Conservation (phyloP, 1,284 basidiomycete species). For the Cryptococcus sp. region DNA sequence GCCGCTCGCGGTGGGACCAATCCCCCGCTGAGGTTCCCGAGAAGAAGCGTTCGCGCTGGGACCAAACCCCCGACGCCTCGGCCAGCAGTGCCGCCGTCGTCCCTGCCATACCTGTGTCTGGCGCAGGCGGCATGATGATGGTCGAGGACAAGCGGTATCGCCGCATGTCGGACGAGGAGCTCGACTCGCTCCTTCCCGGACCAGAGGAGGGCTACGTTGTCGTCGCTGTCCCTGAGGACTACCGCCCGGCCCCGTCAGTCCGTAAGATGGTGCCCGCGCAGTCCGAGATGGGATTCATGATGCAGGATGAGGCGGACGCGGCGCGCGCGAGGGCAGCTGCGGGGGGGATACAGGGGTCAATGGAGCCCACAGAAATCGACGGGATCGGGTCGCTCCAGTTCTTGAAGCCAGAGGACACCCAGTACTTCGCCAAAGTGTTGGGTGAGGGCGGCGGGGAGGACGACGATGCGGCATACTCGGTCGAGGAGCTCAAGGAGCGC, state of each 20-base stretch:
- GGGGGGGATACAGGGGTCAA: constrained; percentile 74
- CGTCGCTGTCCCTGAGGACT: constrained; percentile 90
- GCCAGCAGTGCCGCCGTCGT: constrained; percentile 27
- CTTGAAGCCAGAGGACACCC: constrained; percentile 97
- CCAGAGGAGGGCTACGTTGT: constrained; percentile 75
- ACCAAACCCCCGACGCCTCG: constrained; percentile 46
- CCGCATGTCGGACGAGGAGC: constrained; percentile 91
- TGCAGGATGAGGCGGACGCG: constrained; percentile 89
- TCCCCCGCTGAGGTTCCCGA: constrained; percentile 68
- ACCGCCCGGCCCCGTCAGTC: constrained; percentile 67
- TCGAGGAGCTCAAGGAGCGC: constrained; percentile 99
- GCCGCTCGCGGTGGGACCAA: constrained; percentile 96
- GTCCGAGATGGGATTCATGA: constrained; percentile 76
- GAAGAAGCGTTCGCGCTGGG: constrained; percentile 66
- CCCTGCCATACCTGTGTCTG: constrained; percentile 17
- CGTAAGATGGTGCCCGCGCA: constrained; percentile 53
- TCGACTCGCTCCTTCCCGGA: constrained; percentile 82
- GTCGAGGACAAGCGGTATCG: constrained; percentile 94
- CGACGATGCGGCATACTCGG: constrained; percentile 72
- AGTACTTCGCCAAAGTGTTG: constrained; percentile 95
- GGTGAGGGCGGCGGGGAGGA: constrained; percentile 81
- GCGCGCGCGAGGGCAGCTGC: constrained; percentile 80
- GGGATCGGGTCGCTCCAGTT: constrained; percentile 96
- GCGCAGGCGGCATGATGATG: constrained; percentile 67
- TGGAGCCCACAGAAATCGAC: constrained; percentile 97